Evolutionary conservation across 2,329 filamentous ascomycete species (phyloP).

Genomic region (Alternaria ethzedia): DNA sequence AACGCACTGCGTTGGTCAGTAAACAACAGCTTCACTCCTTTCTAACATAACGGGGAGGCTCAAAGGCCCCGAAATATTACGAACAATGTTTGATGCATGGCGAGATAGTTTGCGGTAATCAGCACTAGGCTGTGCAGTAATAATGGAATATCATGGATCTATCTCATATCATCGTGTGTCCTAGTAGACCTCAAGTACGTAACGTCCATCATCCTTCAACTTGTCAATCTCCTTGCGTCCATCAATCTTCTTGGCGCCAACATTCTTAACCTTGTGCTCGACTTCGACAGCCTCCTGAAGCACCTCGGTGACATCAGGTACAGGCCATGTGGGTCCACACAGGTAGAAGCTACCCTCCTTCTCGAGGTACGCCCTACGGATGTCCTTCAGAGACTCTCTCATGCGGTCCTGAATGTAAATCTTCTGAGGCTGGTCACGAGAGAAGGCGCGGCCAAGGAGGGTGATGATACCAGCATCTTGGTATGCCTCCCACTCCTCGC

Average conservation of each 20-base stretch:
- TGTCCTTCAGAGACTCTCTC: slow-evolving; percentile 83
- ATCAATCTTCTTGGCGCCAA: slow-evolving; percentile 75
- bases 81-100: background rate
- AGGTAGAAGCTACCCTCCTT: slow-evolving; percentile 95
- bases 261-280: slow-evolving; percentile 68
- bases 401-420: slow-evolving; percentile 99
- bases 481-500: slow-evolving; percentile 99
- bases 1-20: no score
- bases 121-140: background rate
- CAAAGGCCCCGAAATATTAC: no score
- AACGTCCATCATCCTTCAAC: slow-evolving; percentile 91
- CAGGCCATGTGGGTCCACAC: slow-evolving; percentile 97
- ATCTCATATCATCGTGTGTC: background rate
- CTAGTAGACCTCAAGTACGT: slow-evolving; percentile 97
- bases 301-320: slow-evolving; percentile 93
- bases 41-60: background rate
- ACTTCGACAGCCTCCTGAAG: slow-evolving; percentile 87
- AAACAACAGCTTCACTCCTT: background rate
- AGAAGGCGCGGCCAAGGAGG: slow-evolving; percentile 90
- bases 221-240: slow-evolving; percentile 91
- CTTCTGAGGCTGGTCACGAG: slow-evolving; percentile 95
- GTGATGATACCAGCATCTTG: slow-evolving; percentile 95
- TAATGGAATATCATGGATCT: background rate
- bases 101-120: background rate
- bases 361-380: slow-evolving; percentile 83